Evolutionary conservation across 345 rosid species (phyloP).

Genomic region (Moricandia arvensis): DNA sequence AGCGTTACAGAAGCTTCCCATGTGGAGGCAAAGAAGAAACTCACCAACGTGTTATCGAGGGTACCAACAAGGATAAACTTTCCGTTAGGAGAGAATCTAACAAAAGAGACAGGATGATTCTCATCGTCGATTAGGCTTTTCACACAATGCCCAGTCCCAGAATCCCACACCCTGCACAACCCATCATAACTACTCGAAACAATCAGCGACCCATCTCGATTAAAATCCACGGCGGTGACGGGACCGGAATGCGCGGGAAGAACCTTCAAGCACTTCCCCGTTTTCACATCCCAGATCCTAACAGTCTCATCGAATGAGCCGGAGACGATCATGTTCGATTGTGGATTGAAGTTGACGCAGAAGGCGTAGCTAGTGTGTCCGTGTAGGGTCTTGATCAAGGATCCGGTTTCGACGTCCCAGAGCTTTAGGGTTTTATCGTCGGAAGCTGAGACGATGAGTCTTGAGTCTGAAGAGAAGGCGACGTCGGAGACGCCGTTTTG

Average conservation of each 20-base stretch:
- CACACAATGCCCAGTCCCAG: constrained; percentile 81
- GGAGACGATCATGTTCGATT: constrained; percentile 85
- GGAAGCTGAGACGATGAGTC: constrained; percentile 85
- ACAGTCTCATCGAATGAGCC: constrained; percentile 95
- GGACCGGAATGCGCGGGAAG: constrained; percentile 95
- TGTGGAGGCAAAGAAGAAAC: constrained; percentile 8
- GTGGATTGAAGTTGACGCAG: constrained; percentile 85
- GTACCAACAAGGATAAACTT: constrained; percentile 92
- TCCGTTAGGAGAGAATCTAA: constrained; percentile 87
- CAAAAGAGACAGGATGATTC: constrained; percentile 89
- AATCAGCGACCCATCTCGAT: constrained; percentile 73
- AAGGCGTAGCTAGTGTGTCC: constrained; percentile 87
- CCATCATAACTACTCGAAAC: constrained; percentile 96
- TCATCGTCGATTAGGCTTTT: constrained; percentile 88
- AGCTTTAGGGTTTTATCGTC: constrained; percentile 90
- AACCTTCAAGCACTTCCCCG: constrained; percentile 84
- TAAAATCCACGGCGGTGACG: constrained; percentile 85
- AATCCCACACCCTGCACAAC: constrained; percentile 85
- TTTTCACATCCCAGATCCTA: constrained; percentile 86
- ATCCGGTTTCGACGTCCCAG: constrained; percentile 80
- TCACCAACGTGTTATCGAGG: constrained; percentile 79
- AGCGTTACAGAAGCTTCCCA: neutral
- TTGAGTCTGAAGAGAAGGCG: constrained; percentile 85
- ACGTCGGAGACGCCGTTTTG: constrained; percentile 78
- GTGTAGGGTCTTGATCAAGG: constrained; percentile 56